Evolutionary conservation across 495 filamentous ascomycete species (phyloP).

Genomic region (Elasticomyces elasticus): DNA sequence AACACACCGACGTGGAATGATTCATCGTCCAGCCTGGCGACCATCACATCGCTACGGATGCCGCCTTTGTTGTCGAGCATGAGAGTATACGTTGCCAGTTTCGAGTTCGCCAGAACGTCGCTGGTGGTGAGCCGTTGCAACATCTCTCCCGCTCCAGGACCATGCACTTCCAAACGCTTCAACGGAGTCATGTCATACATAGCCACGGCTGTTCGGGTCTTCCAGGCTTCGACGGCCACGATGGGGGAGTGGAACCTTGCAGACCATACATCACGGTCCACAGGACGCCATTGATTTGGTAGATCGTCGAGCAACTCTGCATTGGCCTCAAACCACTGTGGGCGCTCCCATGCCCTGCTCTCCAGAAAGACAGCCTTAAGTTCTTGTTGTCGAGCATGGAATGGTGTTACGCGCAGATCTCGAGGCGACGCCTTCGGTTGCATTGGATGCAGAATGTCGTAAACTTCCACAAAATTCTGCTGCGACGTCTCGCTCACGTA

Average conservation of each 20-base stretch:
- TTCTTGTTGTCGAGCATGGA: conserved; percentile 36
- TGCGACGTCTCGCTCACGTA: conserved; percentile 41
- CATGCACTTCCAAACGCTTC: conserved; percentile 39
- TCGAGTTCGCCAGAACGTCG: conserved; percentile 32
- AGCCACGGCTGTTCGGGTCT: conserved; percentile 42
- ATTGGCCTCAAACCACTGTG: conserved; percentile 44
- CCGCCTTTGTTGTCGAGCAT: conserved; percentile 36
- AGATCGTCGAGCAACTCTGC: conserved; percentile 34
- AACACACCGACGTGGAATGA: conserved; percentile 42
- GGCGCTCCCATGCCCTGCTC: conserved; percentile 41
- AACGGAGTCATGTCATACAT: conserved; percentile 48
- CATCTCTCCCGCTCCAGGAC: conserved; percentile 37
- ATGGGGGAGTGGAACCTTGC: conserved; percentile 40
- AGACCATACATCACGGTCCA: conserved; percentile 41
- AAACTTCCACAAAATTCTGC: conserved; percentile 45
- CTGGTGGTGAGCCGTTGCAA: conserved; percentile 39
- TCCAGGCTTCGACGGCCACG: conserved; percentile 42
- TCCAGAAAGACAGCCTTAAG: conserved; percentile 43
- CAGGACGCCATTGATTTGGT: conserved; percentile 37
- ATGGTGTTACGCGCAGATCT: conserved; percentile 39
- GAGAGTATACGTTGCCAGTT: conserved; percentile 37
- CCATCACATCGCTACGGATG: conserved; percentile 36
- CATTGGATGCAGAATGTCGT: conserved; percentile 44
- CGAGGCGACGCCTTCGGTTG: conserved; percentile 41
- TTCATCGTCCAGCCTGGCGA: conserved; percentile 32